Conservation (phyloP, 179 eudicot species). For the Carnegiea gigantea region DNA sequence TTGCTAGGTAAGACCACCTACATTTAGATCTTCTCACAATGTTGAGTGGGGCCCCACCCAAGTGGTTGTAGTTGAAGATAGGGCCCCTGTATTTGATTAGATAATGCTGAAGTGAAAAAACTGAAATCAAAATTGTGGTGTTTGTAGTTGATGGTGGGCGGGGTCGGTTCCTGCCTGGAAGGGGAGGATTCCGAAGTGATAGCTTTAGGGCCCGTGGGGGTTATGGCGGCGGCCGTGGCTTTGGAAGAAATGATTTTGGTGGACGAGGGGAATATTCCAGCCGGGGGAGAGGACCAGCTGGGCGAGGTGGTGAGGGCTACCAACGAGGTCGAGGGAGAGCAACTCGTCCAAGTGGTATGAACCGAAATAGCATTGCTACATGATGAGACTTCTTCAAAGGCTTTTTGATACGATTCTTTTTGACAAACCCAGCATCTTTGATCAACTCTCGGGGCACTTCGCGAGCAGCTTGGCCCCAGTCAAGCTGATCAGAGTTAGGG, state of each 20-base stretch:
- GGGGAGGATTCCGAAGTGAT: conserved; percentile 52
- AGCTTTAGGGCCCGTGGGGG: conserved; percentile 53
- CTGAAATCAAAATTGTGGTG: background rate
- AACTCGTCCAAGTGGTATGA: conserved; percentile 35
- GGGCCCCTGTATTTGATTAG: background rate
- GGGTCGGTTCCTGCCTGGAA: conserved; percentile 43
- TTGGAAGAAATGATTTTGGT: conserved; percentile 40
- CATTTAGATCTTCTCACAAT: no score
- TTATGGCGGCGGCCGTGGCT: conserved; percentile 40
- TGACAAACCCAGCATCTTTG: conserved; percentile 16
- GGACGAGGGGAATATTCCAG: conserved; percentile 43
- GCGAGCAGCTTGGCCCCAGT: background rate
- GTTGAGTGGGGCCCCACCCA: background rate
- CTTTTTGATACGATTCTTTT: background rate
- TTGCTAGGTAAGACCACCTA: background rate
- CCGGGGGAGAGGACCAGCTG: conserved; percentile 40
- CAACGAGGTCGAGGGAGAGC: conserved; percentile 62
- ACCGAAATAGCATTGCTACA: conserved; percentile 27
- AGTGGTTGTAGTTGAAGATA: background rate
- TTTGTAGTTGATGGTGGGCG: conserved; percentile 47
- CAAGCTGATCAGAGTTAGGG: conserved; percentile 8
- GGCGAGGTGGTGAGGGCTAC: conserved; percentile 45
- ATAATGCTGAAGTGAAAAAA: background rate
- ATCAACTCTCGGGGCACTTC: background rate
- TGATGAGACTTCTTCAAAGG: conserved; percentile 14